A percentile compares a stretch with the other conserved stretches of the same genome.
Conservation (phyloP, 495 filamentous ascomycete genomes). For the Aspergillus bertholletiae region DNA sequence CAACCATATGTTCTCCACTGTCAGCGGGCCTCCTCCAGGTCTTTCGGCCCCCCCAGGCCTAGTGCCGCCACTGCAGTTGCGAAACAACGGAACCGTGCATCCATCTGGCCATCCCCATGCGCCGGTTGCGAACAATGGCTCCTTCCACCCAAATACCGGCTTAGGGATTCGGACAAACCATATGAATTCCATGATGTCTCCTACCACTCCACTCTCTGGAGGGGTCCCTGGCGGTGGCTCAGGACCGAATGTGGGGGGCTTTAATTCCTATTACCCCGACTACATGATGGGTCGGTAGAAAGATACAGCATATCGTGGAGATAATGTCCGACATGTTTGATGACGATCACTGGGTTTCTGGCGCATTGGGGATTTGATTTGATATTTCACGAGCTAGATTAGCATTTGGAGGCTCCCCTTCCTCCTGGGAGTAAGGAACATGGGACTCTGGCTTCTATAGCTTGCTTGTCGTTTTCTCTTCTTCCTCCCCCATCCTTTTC, state of each 20-base stretch:
- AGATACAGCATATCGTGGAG: constrained; percentile 18
- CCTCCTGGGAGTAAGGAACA: constrained; percentile 42
- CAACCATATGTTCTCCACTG: constrained; percentile 62
- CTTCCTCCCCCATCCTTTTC: constrained; percentile 10
- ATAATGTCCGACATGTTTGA: constrained; percentile 50
- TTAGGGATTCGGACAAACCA: constrained; percentile 42
- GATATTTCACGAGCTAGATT: constrained; percentile 43
- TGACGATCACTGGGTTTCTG: constrained; percentile 40
- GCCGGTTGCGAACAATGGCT: constrained; percentile 31
- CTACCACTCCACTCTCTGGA: constrained; percentile 32
- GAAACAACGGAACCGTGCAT: constrained; percentile 36
- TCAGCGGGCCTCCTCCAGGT: constrained; percentile 73
- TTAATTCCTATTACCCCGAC: constrained; percentile 49
- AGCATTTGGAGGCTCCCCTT: constrained; percentile 47
- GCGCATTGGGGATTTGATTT: constrained; percentile 40
- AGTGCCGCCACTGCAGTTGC: constrained; percentile 34
- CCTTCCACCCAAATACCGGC: constrained; percentile 42
- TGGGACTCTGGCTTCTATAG: constrained; percentile 27
- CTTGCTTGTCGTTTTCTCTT: constrained; percentile 19
- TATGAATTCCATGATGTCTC: constrained; percentile 40
- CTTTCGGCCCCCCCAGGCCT: constrained; percentile 68
- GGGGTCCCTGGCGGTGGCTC: constrained; percentile 35
- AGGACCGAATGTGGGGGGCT: constrained; percentile 40
- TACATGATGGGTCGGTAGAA: constrained; percentile 59
- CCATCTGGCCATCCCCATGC: constrained; percentile 30